phyloP scores from a whole-genome alignment of 306 rosid species.

The Cicer chorassanicum region DNA sequence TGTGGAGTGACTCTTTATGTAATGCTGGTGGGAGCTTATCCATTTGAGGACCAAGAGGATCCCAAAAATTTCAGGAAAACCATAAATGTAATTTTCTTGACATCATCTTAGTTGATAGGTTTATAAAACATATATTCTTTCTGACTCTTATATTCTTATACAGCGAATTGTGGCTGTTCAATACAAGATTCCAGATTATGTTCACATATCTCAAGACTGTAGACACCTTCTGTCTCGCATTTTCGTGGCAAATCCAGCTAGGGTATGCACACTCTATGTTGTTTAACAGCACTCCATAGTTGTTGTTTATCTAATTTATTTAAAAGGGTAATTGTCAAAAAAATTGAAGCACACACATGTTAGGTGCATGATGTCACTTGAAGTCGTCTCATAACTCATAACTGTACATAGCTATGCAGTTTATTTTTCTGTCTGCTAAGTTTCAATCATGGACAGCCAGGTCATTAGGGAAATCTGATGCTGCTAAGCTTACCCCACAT shows the following conservation, averaged over 20 bases:
- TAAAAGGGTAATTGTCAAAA: neutral
- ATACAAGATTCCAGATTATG: slow-evolving; percentile 89
- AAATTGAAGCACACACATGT: neutral
- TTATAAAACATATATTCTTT: slow-evolving; percentile 9
- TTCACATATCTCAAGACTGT: slow-evolving; percentile 86
- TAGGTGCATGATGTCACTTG: slow-evolving; percentile 30
- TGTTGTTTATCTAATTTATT: slow-evolving; percentile 17
- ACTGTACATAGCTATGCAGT: slow-evolving; percentile 15
- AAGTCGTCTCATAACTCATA: slow-evolving; percentile 35
- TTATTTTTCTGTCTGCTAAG: neutral
- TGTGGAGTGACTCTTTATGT: slow-evolving; percentile 92
- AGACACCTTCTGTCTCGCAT: slow-evolving; percentile 78
- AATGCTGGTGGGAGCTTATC: slow-evolving; percentile 92
- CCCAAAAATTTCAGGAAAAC: slow-evolving; percentile 91
- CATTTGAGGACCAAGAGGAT: slow-evolving; percentile 86
- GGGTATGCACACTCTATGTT: slow-evolving; percentile 54
- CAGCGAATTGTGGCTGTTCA: slow-evolving; percentile 90
- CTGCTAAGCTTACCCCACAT: neutral
- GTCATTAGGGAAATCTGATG: neutral
- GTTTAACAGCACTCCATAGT: slow-evolving; percentile 3
- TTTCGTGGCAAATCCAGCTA: slow-evolving; percentile 71
- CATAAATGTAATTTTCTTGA: slow-evolving; percentile 58
- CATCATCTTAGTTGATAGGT: slow-evolving; percentile 26
- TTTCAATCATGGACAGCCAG: slow-evolving; percentile 24
- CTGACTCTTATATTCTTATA: slow-evolving; percentile 43